Evolutionary conservation across 768 basidiomycete species (phyloP), one percentile per base, ranked within the genome.

Genomic region (Termitomyces sp.): DNA sequence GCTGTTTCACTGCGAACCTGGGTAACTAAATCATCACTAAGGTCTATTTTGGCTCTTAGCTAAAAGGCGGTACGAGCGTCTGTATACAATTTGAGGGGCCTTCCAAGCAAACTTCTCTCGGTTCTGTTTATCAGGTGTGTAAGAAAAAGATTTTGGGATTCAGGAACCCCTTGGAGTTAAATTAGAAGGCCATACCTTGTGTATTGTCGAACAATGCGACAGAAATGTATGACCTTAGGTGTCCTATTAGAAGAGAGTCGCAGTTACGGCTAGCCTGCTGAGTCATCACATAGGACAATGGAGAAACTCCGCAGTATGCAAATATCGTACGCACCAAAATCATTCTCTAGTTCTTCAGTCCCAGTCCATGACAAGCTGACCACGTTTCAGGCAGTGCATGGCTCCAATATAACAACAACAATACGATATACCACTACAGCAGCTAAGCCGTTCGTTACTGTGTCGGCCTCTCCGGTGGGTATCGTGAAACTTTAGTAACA

Each of bases 281-380:
- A 50, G 17, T 43, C 5, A 17, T 34, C n/a, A 40, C 78, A 43
- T 25, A 10, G 16, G 12, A 43, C 6, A 25, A 16, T 3, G 14
- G 3, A 25, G 16, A 21, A 7, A 17, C 5, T 39, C 37, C 16
- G 8, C 37, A 17, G 37, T 25, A 14, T 28, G 23, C 5, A 6
- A 17, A 25, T 25, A 27, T 25, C 21, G 23, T 25, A 7, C 28
- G 28, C 28, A 28, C 7, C 28, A 28, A 3, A 3, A 28, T 28
- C 3, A 85, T 49, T 85, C 76, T 21, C 83, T 85, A 1, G 85
- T 70, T 51, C 72, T 79, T 85, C 85, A 87, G 63, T 80, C 75
- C 75, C 10, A 84, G 85, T 32, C 88, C 83, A 32, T 63, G 63
- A 67, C n/a, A 84, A 80, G 42, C 67, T 71, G 44, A 78, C 75